phyloP scores from a whole-genome alignment of 2,329 filamentous ascomycete species.

The Pyrenochaeta sp. region DNA sequence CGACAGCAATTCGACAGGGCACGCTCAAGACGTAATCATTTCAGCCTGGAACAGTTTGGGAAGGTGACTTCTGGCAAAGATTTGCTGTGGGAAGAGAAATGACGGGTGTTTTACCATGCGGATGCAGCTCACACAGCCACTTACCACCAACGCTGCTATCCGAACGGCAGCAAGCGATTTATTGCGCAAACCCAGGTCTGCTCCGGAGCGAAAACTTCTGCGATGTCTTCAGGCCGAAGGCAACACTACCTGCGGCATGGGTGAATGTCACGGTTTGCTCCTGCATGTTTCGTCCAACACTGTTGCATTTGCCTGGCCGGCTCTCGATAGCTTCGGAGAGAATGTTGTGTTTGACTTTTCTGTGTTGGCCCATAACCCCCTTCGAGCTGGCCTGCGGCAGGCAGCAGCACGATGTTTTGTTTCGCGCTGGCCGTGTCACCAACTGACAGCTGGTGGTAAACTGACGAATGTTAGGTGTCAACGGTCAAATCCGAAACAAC shows the following conservation, averaged over 20 bases:
- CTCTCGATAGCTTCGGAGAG: not conserved
- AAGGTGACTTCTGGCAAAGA: not conserved
- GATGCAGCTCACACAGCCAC: not conserved
- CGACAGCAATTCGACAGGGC: not conserved
- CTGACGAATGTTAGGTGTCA: constrained; percentile 4
- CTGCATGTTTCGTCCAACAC: not conserved
- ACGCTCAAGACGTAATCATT: no score
- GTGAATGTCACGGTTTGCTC: not conserved
- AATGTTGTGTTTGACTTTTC: not conserved
- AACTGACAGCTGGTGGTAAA: constrained; percentile 4
- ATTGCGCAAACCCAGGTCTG: no score
- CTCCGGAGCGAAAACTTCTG: no score
- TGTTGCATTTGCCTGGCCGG: constrained; percentile 1
- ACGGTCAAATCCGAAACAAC: constrained; percentile 17
- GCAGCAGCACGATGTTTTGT: constrained; percentile 1
- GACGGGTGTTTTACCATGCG: not conserved
- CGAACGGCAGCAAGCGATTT: no score
- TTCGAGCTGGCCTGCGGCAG: not conserved
- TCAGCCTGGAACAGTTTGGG: no score
- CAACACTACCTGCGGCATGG: not conserved
- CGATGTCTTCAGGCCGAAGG: no score
- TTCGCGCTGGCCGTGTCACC: constrained; percentile 6
- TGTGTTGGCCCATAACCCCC: not conserved
- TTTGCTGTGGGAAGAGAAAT: not conserved
- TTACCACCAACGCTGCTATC: no score